Evolutionary conservation across 345 rosid genomes (phyloP), one percentile per base, ranked within the genome.

Genomic region (Turnera subulata): DNA sequence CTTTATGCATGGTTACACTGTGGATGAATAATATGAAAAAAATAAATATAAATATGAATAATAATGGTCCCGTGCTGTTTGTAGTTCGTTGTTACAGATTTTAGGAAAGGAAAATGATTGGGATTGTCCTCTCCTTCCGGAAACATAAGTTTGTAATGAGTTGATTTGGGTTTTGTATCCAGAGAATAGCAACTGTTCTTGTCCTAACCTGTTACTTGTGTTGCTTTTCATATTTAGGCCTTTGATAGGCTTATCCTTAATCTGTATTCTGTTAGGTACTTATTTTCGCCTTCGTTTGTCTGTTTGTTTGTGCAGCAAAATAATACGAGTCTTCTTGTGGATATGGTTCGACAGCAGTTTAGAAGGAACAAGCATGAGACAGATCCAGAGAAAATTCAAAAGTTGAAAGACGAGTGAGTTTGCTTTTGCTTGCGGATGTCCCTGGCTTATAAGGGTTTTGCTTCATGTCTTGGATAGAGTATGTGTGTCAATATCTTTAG

Each of bases 401-500:
- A 87, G 68, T 64, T 89, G 61, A 89, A 87, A 76, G 97, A 89
- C 56, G 96, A 85, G 99, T 90, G 58, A 85, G 95, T 78, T 61
- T 50, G 16, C 2, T 6, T 50, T 12, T 29, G 35, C 35, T 8
- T 29, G 35, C 4, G 35, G 8, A 29, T 29, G 35, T 29, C 8
- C 5, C 35, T 29, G 35, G 4, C 35, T 29, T 3, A 8, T 29
- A 29, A 29, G 35, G 4, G 35, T 29, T 29, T 29, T 4, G 8
- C 8, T 29, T 9, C 10, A 48, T 48, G 21, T 11, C 26, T 48
- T 48, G 29, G 20, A 20, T 13, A 22, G 52, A 15, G 25, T 11
- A 12, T 25, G n/a, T n/a, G n/a, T n/a, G n/a, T n/a, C n/a, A n/a
- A n/a, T n/a, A n/a, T n/a, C n/a, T n/a, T n/a, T n/a, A n/a, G n/a